Percentiles rank a stretch among this genome's conserved stretches.
Evolutionary conservation across 2,329 filamentous ascomycete species (phyloP).

Genomic region (Sporothrix protearum): DNA sequence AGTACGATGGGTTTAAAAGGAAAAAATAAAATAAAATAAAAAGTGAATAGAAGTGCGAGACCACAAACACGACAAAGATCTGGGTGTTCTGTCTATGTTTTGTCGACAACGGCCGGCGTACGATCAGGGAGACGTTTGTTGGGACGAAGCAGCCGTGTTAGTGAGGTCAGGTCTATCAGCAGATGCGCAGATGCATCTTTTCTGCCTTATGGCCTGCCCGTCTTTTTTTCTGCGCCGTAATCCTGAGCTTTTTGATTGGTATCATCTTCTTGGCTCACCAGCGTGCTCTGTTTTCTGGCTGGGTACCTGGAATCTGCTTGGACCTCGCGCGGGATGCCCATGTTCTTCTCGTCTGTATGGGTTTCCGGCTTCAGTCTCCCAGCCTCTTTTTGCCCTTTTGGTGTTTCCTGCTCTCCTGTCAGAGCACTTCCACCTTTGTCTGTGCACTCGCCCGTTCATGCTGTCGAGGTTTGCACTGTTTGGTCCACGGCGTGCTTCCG

Average conservation of each 20-base stretch:
- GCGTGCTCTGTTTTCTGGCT: not conserved
- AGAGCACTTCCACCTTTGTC: not conserved
- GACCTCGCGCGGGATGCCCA: not conserved
- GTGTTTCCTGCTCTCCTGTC: not conserved
- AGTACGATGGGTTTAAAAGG: not conserved
- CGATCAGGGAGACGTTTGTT: not conserved
- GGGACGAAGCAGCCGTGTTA: constrained; percentile 12
- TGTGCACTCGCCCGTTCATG: not conserved
- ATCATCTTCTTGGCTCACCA: not conserved
- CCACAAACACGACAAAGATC: not conserved
- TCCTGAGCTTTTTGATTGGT: not conserved
- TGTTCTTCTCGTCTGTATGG: not conserved
- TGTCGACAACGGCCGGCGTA: too few relatives aligned
- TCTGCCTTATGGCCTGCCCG: not conserved
- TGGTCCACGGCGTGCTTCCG: not conserved
- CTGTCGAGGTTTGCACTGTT: not conserved
- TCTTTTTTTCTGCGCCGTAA: not conserved
- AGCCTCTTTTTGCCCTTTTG: not conserved
- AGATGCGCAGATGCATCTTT: not conserved
- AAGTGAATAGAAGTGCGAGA: not conserved
- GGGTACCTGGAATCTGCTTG: constrained; percentile 1
- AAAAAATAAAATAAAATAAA: not conserved
- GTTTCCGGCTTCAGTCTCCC: not conserved
- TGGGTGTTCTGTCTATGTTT: too few relatives aligned
- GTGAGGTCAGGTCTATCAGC: not conserved